Evolutionary conservation across 208 protist genomes (phyloP).

Genomic region (Lotmaria passim): DNA sequence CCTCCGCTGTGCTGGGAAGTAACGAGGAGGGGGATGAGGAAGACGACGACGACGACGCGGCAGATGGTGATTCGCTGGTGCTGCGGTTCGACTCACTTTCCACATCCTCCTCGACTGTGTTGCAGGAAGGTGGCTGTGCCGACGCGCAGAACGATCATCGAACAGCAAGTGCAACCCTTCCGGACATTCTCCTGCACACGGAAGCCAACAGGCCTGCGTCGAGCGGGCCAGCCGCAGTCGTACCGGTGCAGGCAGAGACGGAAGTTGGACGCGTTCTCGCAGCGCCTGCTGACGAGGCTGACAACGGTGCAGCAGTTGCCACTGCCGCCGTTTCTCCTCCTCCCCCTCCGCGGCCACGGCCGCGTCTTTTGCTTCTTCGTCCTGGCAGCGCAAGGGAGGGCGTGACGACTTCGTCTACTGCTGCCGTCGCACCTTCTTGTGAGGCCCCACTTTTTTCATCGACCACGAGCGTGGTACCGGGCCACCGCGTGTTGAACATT

Average conservation of each 20-base stretch:
- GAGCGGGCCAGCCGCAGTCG: no score
- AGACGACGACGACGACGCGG: background rate
- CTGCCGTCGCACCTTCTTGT: background rate
- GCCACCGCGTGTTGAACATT: conserved; percentile 12
- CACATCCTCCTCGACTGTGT: background rate
- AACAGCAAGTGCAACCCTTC: no score
- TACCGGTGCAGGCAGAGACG: no score
- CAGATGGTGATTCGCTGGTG: conserved; percentile 18
- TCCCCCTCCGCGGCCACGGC: background rate
- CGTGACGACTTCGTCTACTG: background rate
- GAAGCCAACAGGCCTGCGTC: no score
- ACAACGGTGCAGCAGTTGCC: background rate
- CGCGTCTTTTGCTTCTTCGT: conserved; percentile 8
- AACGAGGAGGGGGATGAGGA: background rate
- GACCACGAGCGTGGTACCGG: background rate
- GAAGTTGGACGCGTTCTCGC: background rate
- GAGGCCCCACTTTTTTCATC: background rate
- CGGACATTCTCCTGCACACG: no score
- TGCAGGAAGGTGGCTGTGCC: background rate
- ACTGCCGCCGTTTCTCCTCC: background rate
- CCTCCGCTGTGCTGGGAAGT: background rate
- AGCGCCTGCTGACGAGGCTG: background rate
- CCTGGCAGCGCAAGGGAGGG: background rate
- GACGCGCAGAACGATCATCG: background rate
- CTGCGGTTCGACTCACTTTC: conserved; percentile 29